These are phyloP conservation scores for Aspergillus amoenus DNA, from an alignment of 2,329 filamentous ascomycete genomes.

Conservation along the genomic window DNA sequence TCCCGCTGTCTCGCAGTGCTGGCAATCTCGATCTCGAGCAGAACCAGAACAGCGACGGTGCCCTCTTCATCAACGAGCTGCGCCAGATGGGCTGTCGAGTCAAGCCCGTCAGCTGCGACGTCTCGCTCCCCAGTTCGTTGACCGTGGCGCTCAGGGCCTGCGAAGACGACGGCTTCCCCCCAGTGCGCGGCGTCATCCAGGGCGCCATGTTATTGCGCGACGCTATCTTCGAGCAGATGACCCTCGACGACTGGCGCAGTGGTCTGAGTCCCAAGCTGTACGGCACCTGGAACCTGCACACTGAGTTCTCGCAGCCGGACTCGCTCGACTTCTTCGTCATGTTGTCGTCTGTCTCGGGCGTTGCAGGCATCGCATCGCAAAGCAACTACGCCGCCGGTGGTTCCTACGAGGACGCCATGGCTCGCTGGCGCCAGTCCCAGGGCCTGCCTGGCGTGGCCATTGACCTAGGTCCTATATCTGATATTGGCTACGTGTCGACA, in stretches of 20 bases:
- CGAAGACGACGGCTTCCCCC: neutral
- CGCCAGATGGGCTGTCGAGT: neutral
- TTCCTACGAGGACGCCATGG: conserved; percentile 36
- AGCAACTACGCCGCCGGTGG: conserved; percentile 35
- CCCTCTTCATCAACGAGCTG: neutral
- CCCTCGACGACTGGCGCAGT: conserved; percentile 4
- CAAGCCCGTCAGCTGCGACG: neutral
- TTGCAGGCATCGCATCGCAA: conserved; percentile 27
- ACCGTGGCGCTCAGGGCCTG: neutral
- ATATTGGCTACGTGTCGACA: conserved; percentile 7
- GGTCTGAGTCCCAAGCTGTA: conserved; percentile 15
- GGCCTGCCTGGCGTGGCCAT: conserved; percentile 22
- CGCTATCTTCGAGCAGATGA: conserved; percentile 17
- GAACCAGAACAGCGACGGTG: neutral
- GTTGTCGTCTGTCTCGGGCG: conserved; percentile 51
- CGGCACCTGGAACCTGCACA: conserved; percentile 24
- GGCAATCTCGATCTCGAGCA: neutral
- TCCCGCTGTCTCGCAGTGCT: neutral
- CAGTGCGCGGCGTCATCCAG: conserved; percentile 20
- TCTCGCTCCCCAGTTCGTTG: neutral
- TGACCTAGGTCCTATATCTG: conserved; percentile 24
- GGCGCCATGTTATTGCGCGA: conserved; percentile 22
- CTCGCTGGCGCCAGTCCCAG: conserved; percentile 21
- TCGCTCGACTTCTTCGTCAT: conserved; percentile 62
- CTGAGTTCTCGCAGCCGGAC: conserved; percentile 25